Conservation (phyloP, 164 flowering plant species). For the Magnolia sinica region DNA sequence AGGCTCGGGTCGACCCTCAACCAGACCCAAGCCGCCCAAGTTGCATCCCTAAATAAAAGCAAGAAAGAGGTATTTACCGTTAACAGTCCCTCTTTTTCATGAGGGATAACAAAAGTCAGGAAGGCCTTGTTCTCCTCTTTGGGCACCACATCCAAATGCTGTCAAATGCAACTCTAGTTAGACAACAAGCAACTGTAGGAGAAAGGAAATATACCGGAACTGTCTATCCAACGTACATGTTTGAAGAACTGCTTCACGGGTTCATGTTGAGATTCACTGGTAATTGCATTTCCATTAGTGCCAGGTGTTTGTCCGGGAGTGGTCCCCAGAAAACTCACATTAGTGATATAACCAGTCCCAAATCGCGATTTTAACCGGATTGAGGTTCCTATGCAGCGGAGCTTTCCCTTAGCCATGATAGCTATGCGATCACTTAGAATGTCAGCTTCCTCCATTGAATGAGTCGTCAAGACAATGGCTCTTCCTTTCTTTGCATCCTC, state of each 20-base stretch:
- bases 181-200: not conserved
- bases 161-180: slow-evolving; percentile 30
- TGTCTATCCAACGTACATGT: slow-evolving; percentile 38
- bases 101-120: slow-evolving; percentile 82
- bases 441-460: slow-evolving; percentile 99
- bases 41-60: not conserved
- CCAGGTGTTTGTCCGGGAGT: slow-evolving; percentile 30
- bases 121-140: slow-evolving; percentile 80
- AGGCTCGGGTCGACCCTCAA: too few relatives aligned
- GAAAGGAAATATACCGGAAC: not conserved
- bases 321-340: slow-evolving; percentile 56
- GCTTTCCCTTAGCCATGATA: slow-evolving; percentile 96
- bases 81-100: slow-evolving; percentile 59
- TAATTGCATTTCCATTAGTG: slow-evolving; percentile 13
- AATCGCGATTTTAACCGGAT: slow-evolving; percentile 86
- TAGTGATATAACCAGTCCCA: slow-evolving; percentile 85
- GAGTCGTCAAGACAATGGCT: slow-evolving; percentile 85
- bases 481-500: slow-evolving; percentile 86
- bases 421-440: slow-evolving; percentile 90
- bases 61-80: slow-evolving; percentile 39
- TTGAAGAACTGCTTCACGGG: slow-evolving; percentile 78
- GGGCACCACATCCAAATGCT: slow-evolving; percentile 70
- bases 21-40: too few relatives aligned
- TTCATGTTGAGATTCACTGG: slow-evolving; percentile 32
- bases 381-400: slow-evolving; percentile 96